Base-by-base conservation (phyloP, 1,284 basidiomycete species). In the Xerocomus amazonicus region DNA sequence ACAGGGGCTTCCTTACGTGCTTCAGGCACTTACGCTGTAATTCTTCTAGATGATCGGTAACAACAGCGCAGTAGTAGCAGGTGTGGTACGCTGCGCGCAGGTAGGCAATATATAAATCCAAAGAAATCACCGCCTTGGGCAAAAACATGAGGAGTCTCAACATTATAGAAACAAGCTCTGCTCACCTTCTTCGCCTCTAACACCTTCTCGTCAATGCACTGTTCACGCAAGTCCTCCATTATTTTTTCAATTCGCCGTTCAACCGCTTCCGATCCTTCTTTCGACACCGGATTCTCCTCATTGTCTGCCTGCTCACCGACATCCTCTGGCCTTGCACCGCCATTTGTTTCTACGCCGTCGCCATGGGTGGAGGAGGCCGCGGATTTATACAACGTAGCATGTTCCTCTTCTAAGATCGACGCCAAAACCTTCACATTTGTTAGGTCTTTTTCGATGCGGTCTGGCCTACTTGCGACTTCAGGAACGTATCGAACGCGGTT, bases 1-100 rank as follows among this genome's bases (percentile, higher is more conserved):
- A 78, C 61, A 82, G 64, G 42, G 84, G 80, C 68, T 84, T 88
- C 69, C 94, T 81, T 53, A 89, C 76, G 74, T 97, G 95, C 73
- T 85, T 87, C 59, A 96, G 78, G 76, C 94, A 97, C 73, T 93
- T 92, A 64, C 92, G 82, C 69, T 92, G 87, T 62, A 97, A 79
- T 76, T 96, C 92, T 73, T 97, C 95, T 68, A 87, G 73, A 75
- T 93, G 92, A 72, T 95, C 88, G 66, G 85, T 88, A 58, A 90
- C 81, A 66, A 92, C 85, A 60, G 90, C 85, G 75, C 94, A 97
- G 73, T 97, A 97, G 73, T 94, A 97, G 79, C 95, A 95, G 64
- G 89, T 85, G 78, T 91, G 80, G 72, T 88, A 92, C 46, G 86
- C 89, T 65, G 80, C 77, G 60, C 92, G 87, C 62, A 94, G 73